These are phyloP conservation scores for Taphrina betulina DNA, from an alignment of 1,139 yeast genomes.

Conservation along the genomic window DNA sequence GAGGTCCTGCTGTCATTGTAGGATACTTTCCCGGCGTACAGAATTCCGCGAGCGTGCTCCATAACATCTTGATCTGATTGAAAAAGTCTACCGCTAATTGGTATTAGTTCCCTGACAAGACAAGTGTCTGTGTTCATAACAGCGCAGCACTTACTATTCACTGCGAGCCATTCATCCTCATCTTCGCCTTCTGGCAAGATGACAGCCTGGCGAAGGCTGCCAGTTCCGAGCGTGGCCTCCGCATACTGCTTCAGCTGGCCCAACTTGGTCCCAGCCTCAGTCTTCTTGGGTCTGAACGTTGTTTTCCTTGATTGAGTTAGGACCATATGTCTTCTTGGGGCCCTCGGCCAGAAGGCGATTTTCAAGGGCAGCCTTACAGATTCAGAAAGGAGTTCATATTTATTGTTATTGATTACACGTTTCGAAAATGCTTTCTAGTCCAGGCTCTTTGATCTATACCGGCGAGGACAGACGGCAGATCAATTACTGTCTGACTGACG, in stretches of 20 bases:
- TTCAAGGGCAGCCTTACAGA: constrained; percentile 8
- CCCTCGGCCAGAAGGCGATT: background rate
- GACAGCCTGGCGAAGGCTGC: constrained; percentile 83
- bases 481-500: too few species aligned
- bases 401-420: too few species aligned
- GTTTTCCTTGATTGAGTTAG: constrained; percentile 6
- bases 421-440: too few species aligned
- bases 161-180: constrained; percentile 91
- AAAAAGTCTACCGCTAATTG: constrained; percentile 59
- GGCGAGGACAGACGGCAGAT: too few species aligned
- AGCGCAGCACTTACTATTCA: constrained; percentile 55
- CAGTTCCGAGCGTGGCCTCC: constrained; percentile 91
- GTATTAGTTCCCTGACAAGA: constrained; percentile 66
- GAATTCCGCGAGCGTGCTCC: constrained; percentile 93
- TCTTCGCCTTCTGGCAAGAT: constrained; percentile 92
- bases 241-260: constrained; percentile 48
- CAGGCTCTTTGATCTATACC: too few species aligned
- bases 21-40: constrained; percentile 94
- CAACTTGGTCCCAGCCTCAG: constrained; percentile 27
- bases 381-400: constrained; percentile 27
- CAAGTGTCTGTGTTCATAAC: too few species aligned
- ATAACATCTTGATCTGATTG: constrained; percentile 93
- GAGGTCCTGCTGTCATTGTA: constrained; percentile 55
- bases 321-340: background rate
- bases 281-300: constrained; percentile 31